Evolutionary conservation across 106 monocot genomes (phyloP).

Genomic region (Narthecium ossifragum): DNA sequence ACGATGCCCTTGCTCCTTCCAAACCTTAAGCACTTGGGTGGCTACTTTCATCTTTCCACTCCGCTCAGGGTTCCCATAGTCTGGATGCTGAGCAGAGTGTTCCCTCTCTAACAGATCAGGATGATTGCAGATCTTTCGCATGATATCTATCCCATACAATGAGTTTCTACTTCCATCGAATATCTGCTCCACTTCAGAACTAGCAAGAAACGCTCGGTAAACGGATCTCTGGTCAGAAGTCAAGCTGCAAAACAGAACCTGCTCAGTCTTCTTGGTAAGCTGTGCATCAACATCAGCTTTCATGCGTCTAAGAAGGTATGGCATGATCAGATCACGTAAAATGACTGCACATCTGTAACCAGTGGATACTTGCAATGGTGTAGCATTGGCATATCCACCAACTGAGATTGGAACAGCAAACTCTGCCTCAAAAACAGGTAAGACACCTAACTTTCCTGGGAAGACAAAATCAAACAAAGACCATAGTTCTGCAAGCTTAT

Average conservation of each 20-base stretch:
- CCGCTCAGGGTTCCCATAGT: constrained; percentile 81
- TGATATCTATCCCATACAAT: constrained; percentile 91
- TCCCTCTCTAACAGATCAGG: constrained; percentile 96
- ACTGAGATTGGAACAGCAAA: constrained; percentile 90
- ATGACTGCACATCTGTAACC: constrained; percentile 95
- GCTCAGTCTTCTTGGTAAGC: constrained; percentile 93
- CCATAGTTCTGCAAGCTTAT: constrained; percentile 94
- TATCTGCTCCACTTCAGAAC: constrained; percentile 93
- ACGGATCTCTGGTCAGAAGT: constrained; percentile 59
- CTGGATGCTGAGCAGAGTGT: constrained; percentile 55
- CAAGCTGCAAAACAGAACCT: constrained; percentile 92
- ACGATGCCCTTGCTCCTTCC: constrained; percentile 94
- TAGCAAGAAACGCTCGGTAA: constrained; percentile 90
- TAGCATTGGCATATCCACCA: constrained; percentile 95
- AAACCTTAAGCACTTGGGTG: constrained; percentile 64
- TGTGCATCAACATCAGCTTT: constrained; percentile 91
- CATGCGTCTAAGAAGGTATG: constrained; percentile 90
- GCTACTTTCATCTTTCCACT: constrained; percentile 96
- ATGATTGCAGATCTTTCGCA: constrained; percentile 97
- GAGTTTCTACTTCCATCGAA: constrained; percentile 88
- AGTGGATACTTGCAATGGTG: constrained; percentile 91
- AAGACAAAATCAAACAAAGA: constrained; percentile 99
- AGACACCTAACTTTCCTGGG: constrained; percentile 91
- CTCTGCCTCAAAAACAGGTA: constrained; percentile 90
- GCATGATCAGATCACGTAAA: constrained; percentile 85